Conservation (phyloP, 371 early-diverging fungal genomes). For the Mucor ambiguus region DNA sequence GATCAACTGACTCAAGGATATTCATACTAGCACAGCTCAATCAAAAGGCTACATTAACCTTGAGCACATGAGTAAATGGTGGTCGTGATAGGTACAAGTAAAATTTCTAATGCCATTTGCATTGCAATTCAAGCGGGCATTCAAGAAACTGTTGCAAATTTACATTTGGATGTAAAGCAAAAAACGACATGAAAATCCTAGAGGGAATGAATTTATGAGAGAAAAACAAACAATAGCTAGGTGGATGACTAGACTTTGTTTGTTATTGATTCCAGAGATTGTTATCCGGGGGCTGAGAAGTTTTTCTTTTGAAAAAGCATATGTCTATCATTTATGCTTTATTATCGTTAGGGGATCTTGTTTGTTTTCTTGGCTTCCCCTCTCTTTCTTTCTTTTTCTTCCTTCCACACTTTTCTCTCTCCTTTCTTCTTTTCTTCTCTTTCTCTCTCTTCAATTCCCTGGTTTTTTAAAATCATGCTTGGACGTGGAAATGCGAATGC, state of each 20-base stretch:
- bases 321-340: neutral
- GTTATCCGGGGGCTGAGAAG: neutral
- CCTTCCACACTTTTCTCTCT: neutral
- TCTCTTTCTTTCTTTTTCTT: neutral
- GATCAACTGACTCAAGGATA: neutral
- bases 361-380: conserved; percentile 6
- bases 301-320: neutral
- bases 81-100: neutral
- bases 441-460: neutral
- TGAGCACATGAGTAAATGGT: neutral
- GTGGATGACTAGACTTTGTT: conserved; percentile 3
- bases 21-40: neutral
- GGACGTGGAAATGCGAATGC: conserved; percentile 12
- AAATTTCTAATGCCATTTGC: too few relatives aligned
- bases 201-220: neutral
- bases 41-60: neutral
- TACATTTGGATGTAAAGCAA: neutral
- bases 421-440: conserved; percentile 2
- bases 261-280: neutral
- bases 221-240: conserved; percentile 5
- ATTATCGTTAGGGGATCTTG: neutral
- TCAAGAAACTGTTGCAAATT: neutral
- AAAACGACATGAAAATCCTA: neutral
- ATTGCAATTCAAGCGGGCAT: neutral
- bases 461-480: conserved; percentile 16